phyloP scores from a whole-genome alignment of 2,329 filamentous ascomycete genomes.

The Penicillium capsulatum region DNA sequence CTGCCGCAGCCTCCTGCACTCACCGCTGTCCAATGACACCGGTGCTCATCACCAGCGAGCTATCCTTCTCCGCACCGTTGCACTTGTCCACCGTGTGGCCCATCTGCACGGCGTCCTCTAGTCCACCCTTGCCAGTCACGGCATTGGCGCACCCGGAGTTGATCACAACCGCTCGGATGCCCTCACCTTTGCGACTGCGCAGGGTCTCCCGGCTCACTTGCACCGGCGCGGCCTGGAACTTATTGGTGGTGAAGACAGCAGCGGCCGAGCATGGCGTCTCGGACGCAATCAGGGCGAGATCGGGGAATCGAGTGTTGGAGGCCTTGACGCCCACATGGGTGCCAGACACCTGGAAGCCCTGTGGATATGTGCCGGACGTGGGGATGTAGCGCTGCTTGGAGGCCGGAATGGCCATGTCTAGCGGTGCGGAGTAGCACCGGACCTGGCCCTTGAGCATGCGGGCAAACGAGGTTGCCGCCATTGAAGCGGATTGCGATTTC shows the following conservation, averaged over 20 bases:
- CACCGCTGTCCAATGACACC: constrained; percentile 93
- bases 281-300: constrained; percentile 83
- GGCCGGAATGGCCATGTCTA: constrained; percentile 58
- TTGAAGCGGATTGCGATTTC: constrained; percentile 27
- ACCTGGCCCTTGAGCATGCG: constrained; percentile 39
- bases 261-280: constrained; percentile 80
- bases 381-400: constrained; percentile 91
- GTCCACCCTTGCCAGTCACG: constrained; percentile 83
- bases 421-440: constrained; percentile 44
- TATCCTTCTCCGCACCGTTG: constrained; percentile 50
- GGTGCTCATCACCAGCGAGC: constrained; percentile 95
- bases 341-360: constrained; percentile 81
- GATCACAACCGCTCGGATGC: constrained; percentile 74
- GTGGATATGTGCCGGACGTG: constrained; percentile 76
- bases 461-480: constrained; percentile 31
- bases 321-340: constrained; percentile 92
- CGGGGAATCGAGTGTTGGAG: constrained; percentile 83
- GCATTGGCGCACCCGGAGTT: constrained; percentile 98
- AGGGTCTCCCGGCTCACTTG: constrained; percentile 75
- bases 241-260: constrained; percentile 96
- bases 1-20: constrained; percentile 20
- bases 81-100: constrained; percentile 69
- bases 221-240: constrained; percentile 94
- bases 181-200: constrained; percentile 60
- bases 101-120: constrained; percentile 86